Percentiles rank a stretch among this genome's conserved stretches.
These are phyloP conservation scores for Taphrina confusa DNA, from an alignment of 1,139 yeast species.

Conservation along the genomic window DNA sequence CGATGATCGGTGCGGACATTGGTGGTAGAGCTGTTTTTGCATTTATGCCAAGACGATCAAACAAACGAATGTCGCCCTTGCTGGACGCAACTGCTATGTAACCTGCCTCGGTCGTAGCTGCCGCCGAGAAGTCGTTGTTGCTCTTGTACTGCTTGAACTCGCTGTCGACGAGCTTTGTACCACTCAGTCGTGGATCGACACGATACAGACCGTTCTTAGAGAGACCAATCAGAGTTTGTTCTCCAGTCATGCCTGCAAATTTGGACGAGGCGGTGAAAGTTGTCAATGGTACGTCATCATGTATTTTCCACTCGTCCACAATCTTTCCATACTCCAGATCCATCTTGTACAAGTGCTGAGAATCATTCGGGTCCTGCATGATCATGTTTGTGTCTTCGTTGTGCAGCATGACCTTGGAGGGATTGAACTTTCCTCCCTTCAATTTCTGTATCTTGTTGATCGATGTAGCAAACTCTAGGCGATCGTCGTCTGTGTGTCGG, in stretches of 20 bases:
- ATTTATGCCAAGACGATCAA: conserved; percentile 66
- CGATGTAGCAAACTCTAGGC: conserved; percentile 63
- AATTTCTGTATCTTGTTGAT: conserved; percentile 61
- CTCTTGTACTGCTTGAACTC: conserved; percentile 58
- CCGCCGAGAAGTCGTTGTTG: conserved; percentile 59
- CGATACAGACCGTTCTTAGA: conserved; percentile 65
- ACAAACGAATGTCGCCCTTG: conserved; percentile 74
- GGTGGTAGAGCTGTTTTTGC: conserved; percentile 82
- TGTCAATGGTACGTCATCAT: conserved; percentile 51
- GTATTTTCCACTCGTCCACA: conserved; percentile 75
- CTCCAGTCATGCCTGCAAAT: conserved; percentile 70
- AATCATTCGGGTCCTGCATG: conserved; percentile 56
- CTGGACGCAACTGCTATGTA: conserved; percentile 72
- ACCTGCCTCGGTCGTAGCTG: conserved; percentile 74
- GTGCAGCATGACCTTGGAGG: conserved; percentile 71
- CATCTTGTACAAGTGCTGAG: conserved; percentile 62
- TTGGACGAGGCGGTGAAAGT: conserved; percentile 69
- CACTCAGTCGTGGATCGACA: conserved; percentile 73
- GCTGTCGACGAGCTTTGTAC: conserved; percentile 59
- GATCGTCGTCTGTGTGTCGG: conserved; percentile 56
- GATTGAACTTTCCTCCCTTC: conserved; percentile 59
- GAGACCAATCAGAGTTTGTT: conserved; percentile 71
- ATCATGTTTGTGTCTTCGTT: conserved; percentile 69
- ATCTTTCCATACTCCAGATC: conserved; percentile 77
- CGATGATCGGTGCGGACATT: conserved; percentile 69